These are phyloP conservation scores for Lathyrus tuberosus DNA, from an alignment of 306 rosid species.

Conservation along the genomic window DNA sequence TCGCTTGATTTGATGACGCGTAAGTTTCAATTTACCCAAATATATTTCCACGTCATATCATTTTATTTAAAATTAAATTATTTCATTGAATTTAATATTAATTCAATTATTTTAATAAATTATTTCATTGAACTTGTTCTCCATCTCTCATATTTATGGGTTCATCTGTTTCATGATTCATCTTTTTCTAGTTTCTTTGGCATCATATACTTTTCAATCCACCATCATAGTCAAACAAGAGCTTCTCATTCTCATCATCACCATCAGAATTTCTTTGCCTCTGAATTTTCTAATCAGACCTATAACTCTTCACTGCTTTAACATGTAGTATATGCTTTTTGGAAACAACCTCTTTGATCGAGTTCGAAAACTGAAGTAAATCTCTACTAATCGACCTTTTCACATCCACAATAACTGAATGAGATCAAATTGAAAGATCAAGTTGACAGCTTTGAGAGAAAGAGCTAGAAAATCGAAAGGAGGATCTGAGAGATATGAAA, in stretches of 20 bases:
- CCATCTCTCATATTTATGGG: no score
- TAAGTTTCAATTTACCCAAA: no score
- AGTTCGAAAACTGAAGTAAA: slow-evolving; percentile 67
- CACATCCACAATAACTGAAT: slow-evolving; percentile 78
- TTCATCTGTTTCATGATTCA: no score
- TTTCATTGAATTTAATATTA: no score
- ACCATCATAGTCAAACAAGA: no score
- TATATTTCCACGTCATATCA: no score
- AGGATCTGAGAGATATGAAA: slow-evolving; percentile 61
- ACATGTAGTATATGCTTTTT: slow-evolving; percentile 48
- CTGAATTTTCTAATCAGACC: slow-evolving; percentile 45
- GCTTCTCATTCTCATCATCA: slow-evolving; percentile 53
- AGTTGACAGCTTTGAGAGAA: slow-evolving; percentile 58
- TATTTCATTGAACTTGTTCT: no score
- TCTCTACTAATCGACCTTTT: slow-evolving; percentile 67
- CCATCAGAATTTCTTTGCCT: slow-evolving; percentile 44
- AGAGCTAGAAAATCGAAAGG: slow-evolving; percentile 53
- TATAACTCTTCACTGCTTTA: slow-evolving; percentile 50
- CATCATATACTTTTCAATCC: no score
- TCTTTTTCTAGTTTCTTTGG: no score
- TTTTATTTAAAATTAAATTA: no score
- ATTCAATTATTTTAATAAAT: no score
- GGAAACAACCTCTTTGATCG: slow-evolving; percentile 61
- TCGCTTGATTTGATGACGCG: no score
- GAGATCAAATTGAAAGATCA: slow-evolving; percentile 73